These are phyloP conservation scores for Fraxinus anomala DNA, from an alignment of 257 asterid species.

Conservation along the genomic window DNA sequence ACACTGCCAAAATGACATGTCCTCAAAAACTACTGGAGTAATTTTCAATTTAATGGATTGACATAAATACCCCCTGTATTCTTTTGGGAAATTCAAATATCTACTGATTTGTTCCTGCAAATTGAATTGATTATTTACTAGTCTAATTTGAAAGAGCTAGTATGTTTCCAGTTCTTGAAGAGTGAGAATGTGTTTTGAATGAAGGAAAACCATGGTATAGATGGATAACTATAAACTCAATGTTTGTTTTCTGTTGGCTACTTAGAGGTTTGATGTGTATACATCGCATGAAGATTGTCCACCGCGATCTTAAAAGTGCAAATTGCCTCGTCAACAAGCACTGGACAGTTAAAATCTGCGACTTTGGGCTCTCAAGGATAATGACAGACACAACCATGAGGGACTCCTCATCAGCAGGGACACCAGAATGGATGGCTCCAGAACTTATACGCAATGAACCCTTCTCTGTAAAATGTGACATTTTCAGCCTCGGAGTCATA, in stretches of 20 bases:
- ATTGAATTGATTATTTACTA: not conserved
- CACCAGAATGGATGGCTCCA: constrained; percentile 99
- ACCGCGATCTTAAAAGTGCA: constrained; percentile 91
- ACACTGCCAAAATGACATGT: not conserved
- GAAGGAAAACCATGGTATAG: not conserved
- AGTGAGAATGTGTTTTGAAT: not conserved
- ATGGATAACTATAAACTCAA: constrained; percentile 18
- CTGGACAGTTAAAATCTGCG: constrained; percentile 93
- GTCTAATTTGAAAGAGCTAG: not conserved
- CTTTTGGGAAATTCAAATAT: not conserved
- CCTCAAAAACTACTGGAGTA: not conserved
- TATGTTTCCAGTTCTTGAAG: not conserved
- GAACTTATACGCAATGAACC: constrained; percentile 90
- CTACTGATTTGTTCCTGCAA: not conserved
- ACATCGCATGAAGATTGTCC: constrained; percentile 94
- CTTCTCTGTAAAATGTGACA: constrained; percentile 91
- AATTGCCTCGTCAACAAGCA: constrained; percentile 92
- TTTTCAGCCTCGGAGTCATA: constrained; percentile 90
- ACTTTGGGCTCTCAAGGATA: constrained; percentile 95
- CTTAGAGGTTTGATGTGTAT: constrained; percentile 93
- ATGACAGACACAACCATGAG: constrained; percentile 55
- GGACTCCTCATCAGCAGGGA: constrained; percentile 87
- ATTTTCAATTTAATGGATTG: not conserved
- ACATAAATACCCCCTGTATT: not conserved
- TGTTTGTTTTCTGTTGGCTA: constrained; percentile 31